These are phyloP conservation scores for Buxus sempervirens DNA, from an alignment of 164 flowering plant genomes.

Conservation along the genomic window DNA sequence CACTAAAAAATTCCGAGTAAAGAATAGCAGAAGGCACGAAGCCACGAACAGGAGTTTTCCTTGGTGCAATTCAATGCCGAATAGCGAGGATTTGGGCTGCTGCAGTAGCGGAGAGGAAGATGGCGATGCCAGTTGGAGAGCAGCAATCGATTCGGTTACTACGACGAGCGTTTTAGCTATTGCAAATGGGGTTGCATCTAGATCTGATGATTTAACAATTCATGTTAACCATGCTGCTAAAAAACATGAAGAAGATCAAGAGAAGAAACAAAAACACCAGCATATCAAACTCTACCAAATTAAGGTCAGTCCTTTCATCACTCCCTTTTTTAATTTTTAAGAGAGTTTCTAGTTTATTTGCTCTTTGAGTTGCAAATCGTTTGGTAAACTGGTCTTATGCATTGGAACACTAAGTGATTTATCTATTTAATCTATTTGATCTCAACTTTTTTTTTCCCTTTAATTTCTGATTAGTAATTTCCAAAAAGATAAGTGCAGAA, in stretches of 20 bases:
- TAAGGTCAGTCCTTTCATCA: constrained; percentile 41
- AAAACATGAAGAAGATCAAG: constrained; percentile 5
- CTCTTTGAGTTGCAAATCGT: too few relatives aligned
- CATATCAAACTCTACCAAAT: constrained; percentile 61
- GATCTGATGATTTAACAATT: not conserved
- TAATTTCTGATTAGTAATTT: too few relatives aligned
- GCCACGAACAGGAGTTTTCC: too few relatives aligned
- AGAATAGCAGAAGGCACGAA: too few relatives aligned
- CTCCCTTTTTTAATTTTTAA: not conserved
- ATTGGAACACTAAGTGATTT: too few relatives aligned
- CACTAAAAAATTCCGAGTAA: too few relatives aligned
- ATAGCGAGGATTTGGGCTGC: constrained; percentile 4
- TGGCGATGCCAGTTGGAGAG: constrained; percentile 76
- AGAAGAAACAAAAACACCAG: constrained; percentile 24
- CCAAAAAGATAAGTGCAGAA: too few relatives aligned
- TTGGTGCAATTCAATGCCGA: constrained; percentile 1
- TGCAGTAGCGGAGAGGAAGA: constrained; percentile 86
- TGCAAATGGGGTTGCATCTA: not conserved
- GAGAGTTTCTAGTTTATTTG: too few relatives aligned
- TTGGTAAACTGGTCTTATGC: too few relatives aligned
- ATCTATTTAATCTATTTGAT: not conserved
- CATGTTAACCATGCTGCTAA: not conserved
- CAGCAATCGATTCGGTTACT: constrained; percentile 69
- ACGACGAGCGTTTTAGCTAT: constrained; percentile 1
- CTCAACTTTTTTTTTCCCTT: not conserved